Percentiles rank a stretch among this genome's conserved stretches.
phyloP scores from a whole-genome alignment of 768 basidiomycete genomes.

The Lactifluus subvellereus region DNA sequence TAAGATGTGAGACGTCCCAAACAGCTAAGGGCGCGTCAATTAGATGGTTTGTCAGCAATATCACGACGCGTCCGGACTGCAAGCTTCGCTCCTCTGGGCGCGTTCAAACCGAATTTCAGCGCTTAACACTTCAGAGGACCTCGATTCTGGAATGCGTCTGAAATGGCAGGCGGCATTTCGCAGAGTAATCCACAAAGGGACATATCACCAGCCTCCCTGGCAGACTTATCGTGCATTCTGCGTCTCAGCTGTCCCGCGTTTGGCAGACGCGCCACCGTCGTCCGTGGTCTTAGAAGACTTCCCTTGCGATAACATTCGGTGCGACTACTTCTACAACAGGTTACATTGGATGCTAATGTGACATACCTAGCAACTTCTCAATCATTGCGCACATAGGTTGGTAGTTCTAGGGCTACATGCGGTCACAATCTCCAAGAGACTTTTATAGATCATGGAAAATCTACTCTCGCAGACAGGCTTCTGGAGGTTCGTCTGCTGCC shows the following conservation, averaged over 20 bases:
- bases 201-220: neutral
- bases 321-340: slow-evolving; percentile 11
- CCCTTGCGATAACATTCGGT: slow-evolving; percentile 67
- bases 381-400: slow-evolving; percentile 94
- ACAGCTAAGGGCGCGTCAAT: neutral
- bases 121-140: neutral
- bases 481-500: slow-evolving; percentile 52
- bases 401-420: slow-evolving; percentile 8
- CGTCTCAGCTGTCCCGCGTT: slow-evolving; percentile 7
- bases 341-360: neutral
- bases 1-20: neutral
- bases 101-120: neutral
- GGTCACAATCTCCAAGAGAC: neutral
- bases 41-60: slow-evolving; percentile 21
- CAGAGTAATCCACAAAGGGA: slow-evolving; percentile 25
- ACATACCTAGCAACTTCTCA: slow-evolving; percentile 71
- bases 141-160: slow-evolving; percentile 27
- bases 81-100: neutral
- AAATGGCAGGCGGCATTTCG: slow-evolving; percentile 33
- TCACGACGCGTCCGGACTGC: neutral
- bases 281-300: slow-evolving; percentile 54
- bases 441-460: slow-evolving; percentile 83
- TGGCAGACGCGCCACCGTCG: neutral
- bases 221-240: slow-evolving; percentile 1
- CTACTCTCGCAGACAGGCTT: slow-evolving; percentile 84